A percentile compares a stretch with the other conserved stretches of the same genome.
These are phyloP conservation scores for Chaetomium sp. DNA, from an alignment of 2,329 filamentous ascomycete genomes.

Conservation along the genomic window DNA sequence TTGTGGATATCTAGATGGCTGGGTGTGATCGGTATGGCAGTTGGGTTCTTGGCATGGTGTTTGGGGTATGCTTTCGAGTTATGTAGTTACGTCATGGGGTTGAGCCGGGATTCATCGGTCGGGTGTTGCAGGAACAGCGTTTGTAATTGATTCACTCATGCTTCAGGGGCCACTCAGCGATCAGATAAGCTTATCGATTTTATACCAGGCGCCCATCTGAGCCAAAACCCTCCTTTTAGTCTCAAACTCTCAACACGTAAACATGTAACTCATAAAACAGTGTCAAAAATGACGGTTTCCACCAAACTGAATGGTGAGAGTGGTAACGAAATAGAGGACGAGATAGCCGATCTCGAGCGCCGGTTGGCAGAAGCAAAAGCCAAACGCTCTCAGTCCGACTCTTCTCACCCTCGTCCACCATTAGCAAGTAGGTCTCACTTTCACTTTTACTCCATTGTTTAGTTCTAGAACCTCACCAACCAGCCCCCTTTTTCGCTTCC, in stretches of 20 bases:
- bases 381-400: slow-evolving; percentile 36
- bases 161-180: slow-evolving; percentile 8
- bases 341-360: slow-evolving; percentile 61
- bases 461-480: neutral
- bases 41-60: slow-evolving; percentile 22
- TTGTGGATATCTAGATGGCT: neutral
- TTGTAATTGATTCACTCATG: slow-evolving; percentile 23
- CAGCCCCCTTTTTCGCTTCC: neutral
- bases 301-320: neutral
- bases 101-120: slow-evolving; percentile 1
- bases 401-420: neutral
- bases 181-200: slow-evolving; percentile 28
- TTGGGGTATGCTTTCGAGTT: slow-evolving; percentile 20
- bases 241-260: neutral
- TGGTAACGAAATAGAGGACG: slow-evolving; percentile 46
- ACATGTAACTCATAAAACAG: neutral
- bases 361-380: slow-evolving; percentile 49
- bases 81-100: neutral
- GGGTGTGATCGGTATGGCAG: neutral
- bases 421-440: slow-evolving; percentile 11
- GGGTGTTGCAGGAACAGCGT: slow-evolving; percentile 17
- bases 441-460: neutral
- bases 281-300: slow-evolving; percentile 12
- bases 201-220: neutral
- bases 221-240: neutral